Evolutionary conservation across 768 basidiomycete species (phyloP).

Genomic region (Boletus subcaerulescens): DNA sequence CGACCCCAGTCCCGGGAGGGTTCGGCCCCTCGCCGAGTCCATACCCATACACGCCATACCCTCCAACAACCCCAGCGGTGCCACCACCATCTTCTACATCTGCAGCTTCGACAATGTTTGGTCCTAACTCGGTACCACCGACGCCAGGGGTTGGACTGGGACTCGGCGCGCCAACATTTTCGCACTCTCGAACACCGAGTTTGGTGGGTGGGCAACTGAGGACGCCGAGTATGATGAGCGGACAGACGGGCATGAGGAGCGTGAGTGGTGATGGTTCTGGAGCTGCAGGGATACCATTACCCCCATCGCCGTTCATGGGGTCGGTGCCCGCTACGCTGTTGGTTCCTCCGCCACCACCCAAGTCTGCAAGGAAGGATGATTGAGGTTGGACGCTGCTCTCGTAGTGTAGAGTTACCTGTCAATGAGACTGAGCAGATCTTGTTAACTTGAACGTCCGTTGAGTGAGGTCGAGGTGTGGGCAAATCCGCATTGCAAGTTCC

Average conservation of each 20-base stretch:
- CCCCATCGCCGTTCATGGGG: constrained; percentile 21
- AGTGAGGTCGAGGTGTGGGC: too few relatives aligned
- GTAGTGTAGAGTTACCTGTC: background rate
- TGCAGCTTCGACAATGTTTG: constrained; percentile 28
- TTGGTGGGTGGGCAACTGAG: constrained; percentile 16
- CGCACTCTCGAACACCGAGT: constrained; percentile 21
- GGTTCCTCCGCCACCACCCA: constrained; percentile 22
- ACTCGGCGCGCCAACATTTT: constrained; percentile 24
- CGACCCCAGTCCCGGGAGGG: constrained; percentile 34
- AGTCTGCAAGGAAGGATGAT: constrained; percentile 26
- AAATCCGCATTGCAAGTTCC: background rate
- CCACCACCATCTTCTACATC: constrained; percentile 7
- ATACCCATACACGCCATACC: constrained; percentile 34
- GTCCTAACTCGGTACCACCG: constrained; percentile 30
- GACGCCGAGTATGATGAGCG: background rate
- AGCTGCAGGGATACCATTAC: constrained; percentile 13
- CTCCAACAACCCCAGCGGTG: background rate
- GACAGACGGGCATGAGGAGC: constrained; percentile 3
- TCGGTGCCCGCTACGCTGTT: constrained; percentile 16
- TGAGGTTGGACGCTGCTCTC: constrained; percentile 3
- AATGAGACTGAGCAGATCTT: background rate
- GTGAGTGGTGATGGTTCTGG: constrained; percentile 14
- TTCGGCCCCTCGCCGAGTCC: constrained; percentile 24
- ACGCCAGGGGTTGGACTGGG: constrained; percentile 32
- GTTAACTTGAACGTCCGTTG: background rate